These are phyloP conservation scores for Globisporangium parvum DNA, from an alignment of 352 stramenopile genomes.

Conservation along the genomic window DNA sequence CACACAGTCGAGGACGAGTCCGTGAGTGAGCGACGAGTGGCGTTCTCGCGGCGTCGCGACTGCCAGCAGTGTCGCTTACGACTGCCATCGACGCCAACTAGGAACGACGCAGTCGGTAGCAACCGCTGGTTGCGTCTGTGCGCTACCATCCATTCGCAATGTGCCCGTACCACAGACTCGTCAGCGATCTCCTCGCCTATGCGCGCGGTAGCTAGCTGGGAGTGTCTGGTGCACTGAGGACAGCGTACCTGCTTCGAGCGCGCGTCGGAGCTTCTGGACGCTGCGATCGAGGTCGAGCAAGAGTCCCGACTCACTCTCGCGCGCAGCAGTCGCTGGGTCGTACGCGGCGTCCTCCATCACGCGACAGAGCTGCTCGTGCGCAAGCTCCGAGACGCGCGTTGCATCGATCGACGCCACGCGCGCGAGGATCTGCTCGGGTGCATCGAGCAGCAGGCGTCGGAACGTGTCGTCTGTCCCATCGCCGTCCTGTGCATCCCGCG, in stretches of 20 bases:
- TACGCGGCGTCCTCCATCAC: constrained; percentile 51
- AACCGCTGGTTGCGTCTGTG: constrained; percentile 33
- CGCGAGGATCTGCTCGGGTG: constrained; percentile 29
- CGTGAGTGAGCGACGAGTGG: not conserved
- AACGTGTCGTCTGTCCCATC: constrained; percentile 39
- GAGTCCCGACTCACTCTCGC: constrained; percentile 55
- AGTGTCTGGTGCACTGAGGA: not conserved
- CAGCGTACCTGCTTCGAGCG: constrained; percentile 24
- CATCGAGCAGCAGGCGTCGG: constrained; percentile 34
- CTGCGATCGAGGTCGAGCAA: constrained; percentile 52
- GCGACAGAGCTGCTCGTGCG: constrained; percentile 37
- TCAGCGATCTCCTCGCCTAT: not conserved
- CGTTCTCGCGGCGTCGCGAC: too few species aligned
- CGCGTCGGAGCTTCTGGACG: constrained; percentile 25
- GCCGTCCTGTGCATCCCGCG: constrained; percentile 8
- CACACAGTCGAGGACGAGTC: not conserved
- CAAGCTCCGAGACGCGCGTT: constrained; percentile 24
- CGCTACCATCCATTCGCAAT: constrained; percentile 17
- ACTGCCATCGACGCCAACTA: constrained; percentile 60
- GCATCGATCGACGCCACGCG: constrained; percentile 18
- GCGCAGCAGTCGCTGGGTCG: constrained; percentile 38
- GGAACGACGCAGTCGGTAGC: constrained; percentile 34
- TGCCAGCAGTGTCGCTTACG: constrained; percentile 23
- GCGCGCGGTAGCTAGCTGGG: too few species aligned
- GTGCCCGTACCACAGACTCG: not conserved